phyloP scores from a whole-genome alignment of 139 green algal genomes.

The Micractinium conductrix region DNA sequence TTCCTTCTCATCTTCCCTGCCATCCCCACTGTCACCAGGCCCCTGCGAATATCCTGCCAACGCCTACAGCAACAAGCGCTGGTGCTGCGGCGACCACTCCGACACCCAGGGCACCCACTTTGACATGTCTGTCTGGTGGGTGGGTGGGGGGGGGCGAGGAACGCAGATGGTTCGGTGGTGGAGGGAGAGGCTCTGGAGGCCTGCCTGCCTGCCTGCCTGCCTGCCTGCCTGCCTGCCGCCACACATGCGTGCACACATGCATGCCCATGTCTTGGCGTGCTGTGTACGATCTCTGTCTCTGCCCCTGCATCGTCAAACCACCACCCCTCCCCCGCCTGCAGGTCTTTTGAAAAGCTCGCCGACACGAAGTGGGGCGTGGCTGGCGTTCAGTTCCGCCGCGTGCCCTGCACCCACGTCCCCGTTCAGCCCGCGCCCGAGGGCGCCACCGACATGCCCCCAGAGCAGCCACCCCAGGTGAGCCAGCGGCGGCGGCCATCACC shows the following conservation, averaged over 20 bases:
- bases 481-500: too few species aligned
- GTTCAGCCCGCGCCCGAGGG: neutral
- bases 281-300: neutral
- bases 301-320: neutral
- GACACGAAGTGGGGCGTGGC: neutral
- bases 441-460: neutral
- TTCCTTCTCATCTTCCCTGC: too few species aligned
- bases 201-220: neutral
- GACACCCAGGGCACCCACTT: conserved; percentile 31
- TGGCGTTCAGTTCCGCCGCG: conserved; percentile 6
- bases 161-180: too few species aligned
- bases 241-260: neutral
- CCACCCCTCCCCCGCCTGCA: neutral
- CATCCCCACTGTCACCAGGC: too few species aligned
- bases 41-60: conserved; percentile 50
- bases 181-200: too few species aligned
- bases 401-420: neutral
- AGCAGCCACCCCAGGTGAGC: neutral
- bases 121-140: conserved; percentile 45
- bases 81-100: conserved; percentile 49
- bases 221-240: too few species aligned
- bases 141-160: neutral
- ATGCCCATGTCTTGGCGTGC: neutral
- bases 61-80: conserved; percentile 51
- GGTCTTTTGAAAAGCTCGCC: conserved; percentile 16